Evolutionary conservation across 306 rosid genomes (phyloP).

Genomic region (Arachis stenosperma): DNA sequence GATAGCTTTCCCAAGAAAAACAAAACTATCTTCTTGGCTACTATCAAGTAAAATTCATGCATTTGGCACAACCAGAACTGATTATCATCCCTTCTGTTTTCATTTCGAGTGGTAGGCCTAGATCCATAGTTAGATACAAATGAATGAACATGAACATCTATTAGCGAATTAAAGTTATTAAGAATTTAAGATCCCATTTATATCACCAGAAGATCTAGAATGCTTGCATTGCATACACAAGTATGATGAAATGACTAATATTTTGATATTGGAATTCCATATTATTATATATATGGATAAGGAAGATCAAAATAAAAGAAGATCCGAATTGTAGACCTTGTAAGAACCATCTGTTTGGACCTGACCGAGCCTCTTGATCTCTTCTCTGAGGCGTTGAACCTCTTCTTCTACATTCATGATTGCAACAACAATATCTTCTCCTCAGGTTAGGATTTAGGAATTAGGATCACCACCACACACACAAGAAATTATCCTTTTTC

Average conservation of each 20-base stretch:
- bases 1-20: too few species aligned
- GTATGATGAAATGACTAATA: slow-evolving; percentile 5
- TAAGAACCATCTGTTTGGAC: slow-evolving; percentile 79
- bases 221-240: slow-evolving; percentile 4
- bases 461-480: slow-evolving; percentile 1
- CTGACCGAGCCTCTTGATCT: slow-evolving; percentile 81
- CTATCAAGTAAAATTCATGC: not conserved
- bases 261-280: not conserved
- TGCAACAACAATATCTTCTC: slow-evolving; percentile 35
- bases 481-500: not conserved
- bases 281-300: not conserved
- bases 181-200: slow-evolving; percentile 21
- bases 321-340: slow-evolving; percentile 57
- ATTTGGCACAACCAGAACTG: slow-evolving; percentile 19
- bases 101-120: slow-evolving; percentile 10
- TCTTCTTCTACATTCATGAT: slow-evolving; percentile 93
- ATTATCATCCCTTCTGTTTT: not conserved
- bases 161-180: slow-evolving; percentile 10
- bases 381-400: slow-evolving; percentile 74
- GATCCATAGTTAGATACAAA: slow-evolving; percentile 30
- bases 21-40: not conserved
- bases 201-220: slow-evolving; percentile 40
- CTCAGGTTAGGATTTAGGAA: not conserved
- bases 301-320: slow-evolving; percentile 22
- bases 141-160: not conserved